A percentile compares a stretch with the other conserved stretches of the same genome.
These are phyloP conservation scores for Pisolithus orientalis DNA, from an alignment of 768 basidiomycete species.

Conservation along the genomic window DNA sequence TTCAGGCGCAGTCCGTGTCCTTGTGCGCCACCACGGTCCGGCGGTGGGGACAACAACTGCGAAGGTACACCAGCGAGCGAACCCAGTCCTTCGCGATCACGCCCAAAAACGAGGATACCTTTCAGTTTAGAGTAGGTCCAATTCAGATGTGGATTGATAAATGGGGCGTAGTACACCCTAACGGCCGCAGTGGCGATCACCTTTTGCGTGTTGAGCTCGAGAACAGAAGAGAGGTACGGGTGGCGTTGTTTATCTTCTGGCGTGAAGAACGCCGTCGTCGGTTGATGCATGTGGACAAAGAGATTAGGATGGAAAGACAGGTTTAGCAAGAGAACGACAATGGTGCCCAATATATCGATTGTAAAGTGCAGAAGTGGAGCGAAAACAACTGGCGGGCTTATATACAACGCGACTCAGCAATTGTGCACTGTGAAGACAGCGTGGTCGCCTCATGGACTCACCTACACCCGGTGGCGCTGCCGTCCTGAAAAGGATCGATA, in stretches of 20 bases:
- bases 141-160: constrained; percentile 37
- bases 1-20: constrained; percentile 22
- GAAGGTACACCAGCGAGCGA: not conserved
- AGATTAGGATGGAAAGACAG: constrained; percentile 1
- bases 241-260: constrained; percentile 33
- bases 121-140: constrained; percentile 59
- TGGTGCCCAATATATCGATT: constrained; percentile 5
- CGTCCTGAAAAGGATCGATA: constrained; percentile 23
- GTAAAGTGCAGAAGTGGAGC: constrained; percentile 8
- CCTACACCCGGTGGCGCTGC: constrained; percentile 25
- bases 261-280: constrained; percentile 28
- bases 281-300: constrained; percentile 24
- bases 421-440: constrained; percentile 21
- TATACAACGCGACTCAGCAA: constrained; percentile 26
- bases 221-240: constrained; percentile 34
- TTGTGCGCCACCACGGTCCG: constrained; percentile 8
- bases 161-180: constrained; percentile 57
- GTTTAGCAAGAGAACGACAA: constrained; percentile 12
- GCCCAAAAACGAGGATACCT: constrained; percentile 53
- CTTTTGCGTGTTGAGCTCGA: constrained; percentile 35
- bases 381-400: constrained; percentile 17
- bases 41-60: constrained; percentile 6
- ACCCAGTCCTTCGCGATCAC: constrained; percentile 24
- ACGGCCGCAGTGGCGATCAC: constrained; percentile 50
- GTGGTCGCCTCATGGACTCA: constrained; percentile 29